These are phyloP conservation scores for Hymenoscyphus fraxineus DNA, from an alignment of 2,329 filamentous ascomycete species.

Conservation along the genomic window DNA sequence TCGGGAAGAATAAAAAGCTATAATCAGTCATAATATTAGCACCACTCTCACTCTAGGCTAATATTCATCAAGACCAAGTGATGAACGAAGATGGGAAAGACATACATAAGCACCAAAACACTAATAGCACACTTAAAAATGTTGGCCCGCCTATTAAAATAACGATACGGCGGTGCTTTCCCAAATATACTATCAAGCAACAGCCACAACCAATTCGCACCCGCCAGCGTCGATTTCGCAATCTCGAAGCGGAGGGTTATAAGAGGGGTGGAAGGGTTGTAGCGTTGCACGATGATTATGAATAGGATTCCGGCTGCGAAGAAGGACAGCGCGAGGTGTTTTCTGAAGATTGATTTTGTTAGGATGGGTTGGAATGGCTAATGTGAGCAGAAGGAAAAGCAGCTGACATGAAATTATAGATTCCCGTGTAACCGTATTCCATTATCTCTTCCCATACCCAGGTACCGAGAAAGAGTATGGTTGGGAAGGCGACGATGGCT, in stretches of 20 bases:
- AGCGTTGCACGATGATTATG: constrained; percentile 22
- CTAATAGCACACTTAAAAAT: constrained; percentile 20
- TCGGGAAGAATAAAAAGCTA: constrained; percentile 22
- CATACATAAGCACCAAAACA: constrained; percentile 25
- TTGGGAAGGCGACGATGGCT: constrained; percentile 20
- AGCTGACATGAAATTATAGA: constrained; percentile 19
- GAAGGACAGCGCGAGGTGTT: constrained; percentile 17
- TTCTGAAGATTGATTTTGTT: constrained; percentile 1
- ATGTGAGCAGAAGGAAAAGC: background rate
- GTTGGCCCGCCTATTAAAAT: constrained; percentile 1
- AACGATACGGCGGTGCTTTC: constrained; percentile 4
- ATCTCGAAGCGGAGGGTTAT: constrained; percentile 20
- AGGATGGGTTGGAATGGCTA: background rate
- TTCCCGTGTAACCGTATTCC: background rate
- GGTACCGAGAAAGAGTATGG: constrained; percentile 14
- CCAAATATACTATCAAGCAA: constrained; percentile 21
- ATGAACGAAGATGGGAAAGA: background rate
- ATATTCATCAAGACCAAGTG: background rate
- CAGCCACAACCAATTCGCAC: constrained; percentile 25
- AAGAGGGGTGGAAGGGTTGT: constrained; percentile 5
- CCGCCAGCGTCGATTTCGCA: constrained; percentile 20
- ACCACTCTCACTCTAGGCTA: too few relatives aligned
- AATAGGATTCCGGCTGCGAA: constrained; percentile 23
- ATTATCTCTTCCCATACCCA: constrained; percentile 8
- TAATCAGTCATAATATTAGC: background rate